Percentiles rank a stretch among this genome's conserved stretches.
phyloP scores from a whole-genome alignment of 1,284 basidiomycete species.

The Sporisorium graminicola region DNA sequence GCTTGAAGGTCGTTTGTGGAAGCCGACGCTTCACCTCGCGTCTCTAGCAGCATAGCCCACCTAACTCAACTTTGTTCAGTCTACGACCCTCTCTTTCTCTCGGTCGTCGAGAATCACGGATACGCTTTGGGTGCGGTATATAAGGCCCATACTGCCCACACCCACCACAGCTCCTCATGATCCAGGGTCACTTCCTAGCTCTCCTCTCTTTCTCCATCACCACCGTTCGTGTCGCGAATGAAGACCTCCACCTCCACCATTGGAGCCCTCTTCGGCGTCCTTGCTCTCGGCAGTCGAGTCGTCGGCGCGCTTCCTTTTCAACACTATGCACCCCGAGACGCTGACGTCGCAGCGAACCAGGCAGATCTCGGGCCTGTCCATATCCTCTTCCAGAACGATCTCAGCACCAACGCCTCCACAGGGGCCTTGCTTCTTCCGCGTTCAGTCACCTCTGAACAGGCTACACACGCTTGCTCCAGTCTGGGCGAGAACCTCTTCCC shows the following conservation, averaged over 20 bases:
- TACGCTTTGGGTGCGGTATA: neutral
- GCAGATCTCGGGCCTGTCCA: slow-evolving; percentile 38
- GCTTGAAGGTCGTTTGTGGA: neutral
- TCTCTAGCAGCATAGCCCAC: neutral
- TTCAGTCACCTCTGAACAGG: slow-evolving; percentile 24
- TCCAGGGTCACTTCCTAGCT: neutral
- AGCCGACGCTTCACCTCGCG: neutral
- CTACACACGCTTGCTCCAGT: slow-evolving; percentile 36
- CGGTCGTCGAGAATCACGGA: neutral
- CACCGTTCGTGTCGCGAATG: slow-evolving; percentile 5
- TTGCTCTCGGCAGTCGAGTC: slow-evolving; percentile 18
- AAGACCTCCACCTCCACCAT: slow-evolving; percentile 16
- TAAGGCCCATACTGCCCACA: neutral
- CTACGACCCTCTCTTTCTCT: neutral
- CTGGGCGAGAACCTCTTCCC: slow-evolving; percentile 54
- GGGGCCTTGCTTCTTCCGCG: slow-evolving; percentile 51
- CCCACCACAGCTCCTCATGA: neutral
- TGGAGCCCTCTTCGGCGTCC: slow-evolving; percentile 12
- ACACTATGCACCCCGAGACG: neutral
- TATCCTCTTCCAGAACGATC: slow-evolving; percentile 60
- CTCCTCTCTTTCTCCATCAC: neutral
- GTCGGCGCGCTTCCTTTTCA: slow-evolving; percentile 14
- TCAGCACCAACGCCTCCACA: slow-evolving; percentile 40
- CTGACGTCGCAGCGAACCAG: slow-evolving; percentile 8
- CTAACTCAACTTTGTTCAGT: neutral